Evolutionary conservation across 805 yeast genomes (phyloP).

Genomic region (Starmerella tilneyi): DNA sequence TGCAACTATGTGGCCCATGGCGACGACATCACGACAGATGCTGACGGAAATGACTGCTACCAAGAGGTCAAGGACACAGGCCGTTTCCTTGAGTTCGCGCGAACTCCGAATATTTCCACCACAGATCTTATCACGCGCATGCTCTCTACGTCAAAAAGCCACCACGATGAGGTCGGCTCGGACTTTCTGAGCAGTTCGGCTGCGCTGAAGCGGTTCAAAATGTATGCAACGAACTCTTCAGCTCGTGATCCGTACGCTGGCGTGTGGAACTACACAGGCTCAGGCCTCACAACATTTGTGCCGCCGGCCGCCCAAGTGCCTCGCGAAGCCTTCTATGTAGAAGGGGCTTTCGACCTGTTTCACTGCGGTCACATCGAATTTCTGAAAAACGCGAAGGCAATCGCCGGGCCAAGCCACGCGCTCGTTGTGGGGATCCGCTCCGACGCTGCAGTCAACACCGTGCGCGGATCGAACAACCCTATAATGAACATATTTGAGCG

Average conservation of each 20-base stretch:
- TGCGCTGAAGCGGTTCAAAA: constrained; percentile 17
- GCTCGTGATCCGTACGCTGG: constrained; percentile 24
- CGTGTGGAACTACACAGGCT: constrained; percentile 16
- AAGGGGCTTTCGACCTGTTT: constrained; percentile 85
- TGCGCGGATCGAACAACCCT: constrained; percentile 59
- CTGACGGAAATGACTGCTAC: constrained; percentile 89
- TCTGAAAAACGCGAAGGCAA: constrained; percentile 40
- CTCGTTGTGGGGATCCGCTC: constrained; percentile 61
- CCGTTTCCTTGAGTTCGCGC: constrained; percentile 78
- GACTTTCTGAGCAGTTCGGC: constrained; percentile 15
- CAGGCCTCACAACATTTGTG: constrained; percentile 11
- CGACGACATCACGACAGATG: constrained; percentile 94
- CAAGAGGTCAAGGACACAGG: constrained; percentile 71
- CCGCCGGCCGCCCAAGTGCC: constrained; percentile 17
- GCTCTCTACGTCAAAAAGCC: constrained; percentile 50
- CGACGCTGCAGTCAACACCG: constrained; percentile 45
- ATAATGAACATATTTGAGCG: constrained; percentile 84
- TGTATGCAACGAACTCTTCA: constrained; percentile 22
- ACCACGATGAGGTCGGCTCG: constrained; percentile 36
- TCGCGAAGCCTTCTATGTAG: constrained; percentile 38
- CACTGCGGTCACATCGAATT: constrained; percentile 87
- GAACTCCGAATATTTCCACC: constrained; percentile 90
- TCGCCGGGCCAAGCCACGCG: constrained; percentile 35
- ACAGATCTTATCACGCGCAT: constrained; percentile 90
- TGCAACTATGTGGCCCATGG: constrained; percentile 97